These are phyloP conservation scores for Pyrenophora teres DNA, from an alignment of 2,329 filamentous ascomycete genomes.

Conservation along the genomic window DNA sequence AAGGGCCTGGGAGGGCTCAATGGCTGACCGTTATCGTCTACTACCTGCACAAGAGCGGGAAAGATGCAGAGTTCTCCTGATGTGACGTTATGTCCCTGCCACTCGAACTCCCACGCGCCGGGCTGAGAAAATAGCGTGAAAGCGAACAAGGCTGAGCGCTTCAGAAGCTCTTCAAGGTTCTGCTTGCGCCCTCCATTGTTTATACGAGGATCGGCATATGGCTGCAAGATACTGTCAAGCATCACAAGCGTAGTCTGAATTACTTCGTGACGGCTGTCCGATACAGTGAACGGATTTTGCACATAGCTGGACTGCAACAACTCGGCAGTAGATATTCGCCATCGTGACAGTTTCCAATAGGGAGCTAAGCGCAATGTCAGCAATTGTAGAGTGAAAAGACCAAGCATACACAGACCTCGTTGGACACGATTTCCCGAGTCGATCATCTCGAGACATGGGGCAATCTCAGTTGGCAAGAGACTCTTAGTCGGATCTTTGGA, in stretches of 20 bases:
- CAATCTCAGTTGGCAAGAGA: slow-evolving; percentile 37
- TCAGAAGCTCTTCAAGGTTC: slow-evolving; percentile 45
- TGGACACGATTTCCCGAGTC: slow-evolving; percentile 3
- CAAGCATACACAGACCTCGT: slow-evolving; percentile 19
- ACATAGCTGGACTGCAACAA: slow-evolving; percentile 35
- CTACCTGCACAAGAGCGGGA: slow-evolving; percentile 41
- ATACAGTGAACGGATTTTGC: slow-evolving; percentile 28
- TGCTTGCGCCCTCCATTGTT: slow-evolving; percentile 33
- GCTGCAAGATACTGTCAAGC: slow-evolving; percentile 36
- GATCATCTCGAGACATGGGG: slow-evolving; percentile 28
- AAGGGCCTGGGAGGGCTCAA: slow-evolving; percentile 36
- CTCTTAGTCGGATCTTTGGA: slow-evolving; percentile 18
- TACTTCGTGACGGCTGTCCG: slow-evolving; percentile 32
- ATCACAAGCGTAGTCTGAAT: slow-evolving; percentile 25
- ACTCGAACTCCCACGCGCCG: slow-evolving; percentile 41
- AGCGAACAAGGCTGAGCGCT: slow-evolving; percentile 41
- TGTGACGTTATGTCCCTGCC: slow-evolving; percentile 30
- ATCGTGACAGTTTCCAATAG: slow-evolving; percentile 26
- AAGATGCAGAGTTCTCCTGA: slow-evolving; percentile 42
- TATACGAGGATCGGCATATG: slow-evolving; percentile 33
- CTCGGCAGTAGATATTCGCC: slow-evolving; percentile 40
- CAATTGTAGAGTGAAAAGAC: neutral
- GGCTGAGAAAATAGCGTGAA: slow-evolving; percentile 46
- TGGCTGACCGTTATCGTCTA: slow-evolving; percentile 36
- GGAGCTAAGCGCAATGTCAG: slow-evolving; percentile 18